Evolutionary conservation across 345 rosid species (phyloP).

Genomic region (Hirschfeldia incana): DNA sequence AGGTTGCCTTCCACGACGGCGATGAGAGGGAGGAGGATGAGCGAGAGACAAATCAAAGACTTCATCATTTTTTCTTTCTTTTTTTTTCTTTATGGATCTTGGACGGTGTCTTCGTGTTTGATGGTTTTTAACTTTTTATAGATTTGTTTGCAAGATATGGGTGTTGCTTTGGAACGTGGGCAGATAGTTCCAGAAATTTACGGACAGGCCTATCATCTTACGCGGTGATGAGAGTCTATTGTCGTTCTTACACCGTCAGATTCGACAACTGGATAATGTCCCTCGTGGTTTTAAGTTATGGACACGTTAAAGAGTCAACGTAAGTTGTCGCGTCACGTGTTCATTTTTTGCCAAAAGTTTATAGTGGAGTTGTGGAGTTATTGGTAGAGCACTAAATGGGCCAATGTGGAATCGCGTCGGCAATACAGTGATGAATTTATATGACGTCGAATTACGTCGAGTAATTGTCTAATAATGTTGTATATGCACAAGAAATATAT

Average conservation of each 20-base stretch:
- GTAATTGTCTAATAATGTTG: not conserved
- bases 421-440: not conserved
- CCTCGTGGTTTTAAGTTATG: not conserved
- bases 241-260: conserved; percentile 27
- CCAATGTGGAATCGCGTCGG: not conserved
- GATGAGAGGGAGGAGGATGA: conserved; percentile 24
- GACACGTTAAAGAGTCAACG: not conserved
- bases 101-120: not conserved
- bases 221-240: conserved; percentile 18
- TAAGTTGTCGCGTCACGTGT: not conserved
- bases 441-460: not conserved
- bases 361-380: not conserved
- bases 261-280: conserved; percentile 25
- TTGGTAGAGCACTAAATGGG: not conserved
- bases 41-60: conserved; percentile 27
- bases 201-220: conserved; percentile 22
- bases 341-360: not conserved
- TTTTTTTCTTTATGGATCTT: not conserved
- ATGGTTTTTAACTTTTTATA: conserved; percentile 3
- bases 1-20: conserved; percentile 12
- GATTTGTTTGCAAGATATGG: not conserved
- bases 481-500: not conserved
- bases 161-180: conserved; percentile 14
- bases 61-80: conserved; percentile 11
- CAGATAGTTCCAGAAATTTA: conserved; percentile 20